A percentile compares a stretch with the other conserved stretches of the same genome.
phyloP scores from a whole-genome alignment of 2,329 filamentous ascomycete species.

The Biscogniauxia mediterranea region DNA sequence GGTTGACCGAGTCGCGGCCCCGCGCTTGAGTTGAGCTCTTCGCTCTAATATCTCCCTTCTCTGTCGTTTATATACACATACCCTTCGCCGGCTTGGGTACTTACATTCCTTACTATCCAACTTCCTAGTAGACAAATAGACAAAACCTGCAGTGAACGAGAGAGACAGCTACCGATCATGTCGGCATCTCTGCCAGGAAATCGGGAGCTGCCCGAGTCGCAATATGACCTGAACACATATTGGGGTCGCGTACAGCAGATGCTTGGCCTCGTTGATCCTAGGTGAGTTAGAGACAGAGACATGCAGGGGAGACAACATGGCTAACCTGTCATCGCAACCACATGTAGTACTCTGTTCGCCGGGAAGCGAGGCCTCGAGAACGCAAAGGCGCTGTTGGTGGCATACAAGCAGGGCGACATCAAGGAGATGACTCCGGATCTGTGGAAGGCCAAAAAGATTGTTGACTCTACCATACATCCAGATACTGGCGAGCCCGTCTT shows the following conservation, averaged over 20 bases:
- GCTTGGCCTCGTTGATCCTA: constrained; percentile 87
- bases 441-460: constrained; percentile 95
- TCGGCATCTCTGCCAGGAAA: constrained; percentile 63
- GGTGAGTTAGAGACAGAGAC: too few species aligned
- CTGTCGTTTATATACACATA: too few species aligned
- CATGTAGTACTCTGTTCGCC: constrained; percentile 78
- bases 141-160: constrained; percentile 4
- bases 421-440: constrained; percentile 82
- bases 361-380: constrained; percentile 75
- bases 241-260: constrained; percentile 92
- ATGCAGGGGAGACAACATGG: neutral
- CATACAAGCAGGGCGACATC: constrained; percentile 83
- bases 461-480: constrained; percentile 94
- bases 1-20: too few species aligned
- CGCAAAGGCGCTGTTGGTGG: constrained; percentile 77
- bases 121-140: neutral
- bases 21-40: too few species aligned
- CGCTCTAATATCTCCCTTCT: too few species aligned
- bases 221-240: constrained; percentile 90
- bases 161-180: constrained; percentile 43
- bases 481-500: constrained; percentile 92
- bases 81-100: too few species aligned
- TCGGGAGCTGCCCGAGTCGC: constrained; percentile 85
- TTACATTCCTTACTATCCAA: too few species aligned
- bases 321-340: constrained; percentile 15